Evolutionary conservation across 495 filamentous ascomycete genomes (phyloP).

Genomic region (Penicillium crystallinum): DNA sequence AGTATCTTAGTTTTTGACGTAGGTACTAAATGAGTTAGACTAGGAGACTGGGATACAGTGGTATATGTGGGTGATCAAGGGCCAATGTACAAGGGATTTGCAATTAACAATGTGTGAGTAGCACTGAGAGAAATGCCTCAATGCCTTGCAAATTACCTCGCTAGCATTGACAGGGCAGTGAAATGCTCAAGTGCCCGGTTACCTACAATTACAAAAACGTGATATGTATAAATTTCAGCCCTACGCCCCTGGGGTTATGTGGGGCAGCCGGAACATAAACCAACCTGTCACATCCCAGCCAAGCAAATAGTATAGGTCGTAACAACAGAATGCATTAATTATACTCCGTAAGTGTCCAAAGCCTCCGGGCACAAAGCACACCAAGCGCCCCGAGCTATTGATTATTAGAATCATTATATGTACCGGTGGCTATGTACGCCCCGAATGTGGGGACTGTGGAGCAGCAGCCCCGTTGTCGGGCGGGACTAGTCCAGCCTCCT

Average conservation of each 20-base stretch:
- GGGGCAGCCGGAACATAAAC: background rate
- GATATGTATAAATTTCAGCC: no score
- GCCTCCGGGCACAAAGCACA: background rate
- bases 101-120: no score
- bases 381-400: background rate
- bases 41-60: no score
- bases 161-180: no score
- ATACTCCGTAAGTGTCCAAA: background rate
- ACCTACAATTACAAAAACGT: no score
- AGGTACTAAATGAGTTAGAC: no score
- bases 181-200: no score
- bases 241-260: background rate
- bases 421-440: background rate
- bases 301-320: background rate
- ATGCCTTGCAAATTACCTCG: no score
- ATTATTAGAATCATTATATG: background rate
- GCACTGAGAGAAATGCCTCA: no score
- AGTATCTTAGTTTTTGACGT: no score
- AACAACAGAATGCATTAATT: background rate
- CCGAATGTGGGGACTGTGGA: background rate
- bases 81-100: no score
- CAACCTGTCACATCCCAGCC: background rate
- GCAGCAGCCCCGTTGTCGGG: constrained; percentile 3
- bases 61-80: no score
- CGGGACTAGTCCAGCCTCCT: constrained; percentile 40